phyloP scores from a whole-genome alignment of 257 asterid genomes.

The Ehretia macrophylla region DNA sequence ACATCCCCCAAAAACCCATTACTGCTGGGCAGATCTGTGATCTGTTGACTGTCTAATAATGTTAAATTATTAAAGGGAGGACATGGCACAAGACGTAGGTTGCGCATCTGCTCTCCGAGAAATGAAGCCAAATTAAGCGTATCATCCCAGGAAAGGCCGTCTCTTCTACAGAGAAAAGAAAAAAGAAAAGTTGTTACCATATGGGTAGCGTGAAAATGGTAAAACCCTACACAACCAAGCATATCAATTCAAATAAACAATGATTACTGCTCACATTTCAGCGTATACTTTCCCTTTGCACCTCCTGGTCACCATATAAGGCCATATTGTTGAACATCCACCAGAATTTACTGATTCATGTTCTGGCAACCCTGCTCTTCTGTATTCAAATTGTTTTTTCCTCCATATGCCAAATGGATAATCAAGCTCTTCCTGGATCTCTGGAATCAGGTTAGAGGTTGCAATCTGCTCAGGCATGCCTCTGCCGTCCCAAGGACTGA shows the following conservation, averaged over 20 bases:
- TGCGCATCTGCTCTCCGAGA: slow-evolving; percentile 82
- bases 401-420: slow-evolving; percentile 85
- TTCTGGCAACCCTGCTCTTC: slow-evolving; percentile 44
- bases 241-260: slow-evolving; percentile 8
- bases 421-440: slow-evolving; percentile 38
- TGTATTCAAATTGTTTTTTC: slow-evolving; percentile 58
- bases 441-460: slow-evolving; percentile 32
- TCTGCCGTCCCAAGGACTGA: slow-evolving; percentile 81
- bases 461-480: slow-evolving; percentile 58
- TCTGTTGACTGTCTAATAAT: slow-evolving; percentile 27
- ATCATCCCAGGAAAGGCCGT: slow-evolving; percentile 59
- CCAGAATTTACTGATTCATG: slow-evolving; percentile 37
- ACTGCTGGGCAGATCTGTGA: slow-evolving; percentile 26
- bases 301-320: slow-evolving; percentile 77
- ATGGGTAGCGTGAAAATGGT: not conserved
- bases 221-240: not conserved
- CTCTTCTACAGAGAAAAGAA: slow-evolving; percentile 60
- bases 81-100: slow-evolving; percentile 70
- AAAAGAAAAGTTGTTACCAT: not conserved
- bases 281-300: slow-evolving; percentile 87
- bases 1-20: slow-evolving; percentile 35
- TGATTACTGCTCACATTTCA: slow-evolving; percentile 58
- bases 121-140: slow-evolving; percentile 65
- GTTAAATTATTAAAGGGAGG: slow-evolving; percentile 36
- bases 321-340: slow-evolving; percentile 54